These are phyloP conservation scores for Tricholoma flavovirens DNA, from an alignment of 768 basidiomycete species.

Conservation along the genomic window DNA sequence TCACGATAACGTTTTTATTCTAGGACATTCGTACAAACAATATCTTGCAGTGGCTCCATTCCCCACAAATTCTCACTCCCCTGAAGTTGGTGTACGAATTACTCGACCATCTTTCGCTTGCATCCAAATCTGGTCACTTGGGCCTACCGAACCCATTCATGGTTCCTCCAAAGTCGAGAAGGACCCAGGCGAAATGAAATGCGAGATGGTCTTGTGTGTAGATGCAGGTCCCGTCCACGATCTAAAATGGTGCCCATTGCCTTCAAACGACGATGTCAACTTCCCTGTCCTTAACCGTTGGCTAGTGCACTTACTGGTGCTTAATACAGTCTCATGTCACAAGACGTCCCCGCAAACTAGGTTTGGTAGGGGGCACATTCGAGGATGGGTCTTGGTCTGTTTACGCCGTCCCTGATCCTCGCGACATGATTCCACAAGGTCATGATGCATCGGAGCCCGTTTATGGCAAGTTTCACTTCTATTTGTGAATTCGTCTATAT, in stretches of 20 bases:
- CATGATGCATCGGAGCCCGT: slow-evolving; percentile 31
- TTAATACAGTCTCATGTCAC: slow-evolving; percentile 6
- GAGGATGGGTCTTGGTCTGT: slow-evolving; percentile 82
- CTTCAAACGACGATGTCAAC: slow-evolving; percentile 57
- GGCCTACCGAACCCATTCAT: slow-evolving; percentile 11
- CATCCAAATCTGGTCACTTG: slow-evolving; percentile 82
- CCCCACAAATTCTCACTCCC: slow-evolving; percentile 57
- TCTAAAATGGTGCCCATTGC: slow-evolving; percentile 91
- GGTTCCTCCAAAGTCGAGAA: neutral
- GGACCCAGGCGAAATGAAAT: slow-evolving; percentile 50
- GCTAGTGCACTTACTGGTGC: neutral
- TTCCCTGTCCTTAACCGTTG: neutral
- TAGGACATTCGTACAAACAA: slow-evolving; percentile 56
- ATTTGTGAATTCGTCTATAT: neutral
- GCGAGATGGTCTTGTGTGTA: slow-evolving; percentile 82
- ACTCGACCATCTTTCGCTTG: slow-evolving; percentile 53
- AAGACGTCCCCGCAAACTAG: slow-evolving; percentile 52
- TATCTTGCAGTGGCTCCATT: slow-evolving; percentile 83
- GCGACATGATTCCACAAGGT: slow-evolving; percentile 31
- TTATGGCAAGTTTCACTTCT: slow-evolving; percentile 39
- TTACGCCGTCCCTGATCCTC: slow-evolving; percentile 76
- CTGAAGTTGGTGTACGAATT: slow-evolving; percentile 57
- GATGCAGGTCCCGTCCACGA: slow-evolving; percentile 78
- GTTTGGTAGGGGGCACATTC: slow-evolving; percentile 79
- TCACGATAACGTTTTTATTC: neutral